Percentiles rank a stretch among this genome's conserved stretches.
These are phyloP conservation scores for Populus tremula DNA, from an alignment of 345 rosid genomes.

Conservation along the genomic window DNA sequence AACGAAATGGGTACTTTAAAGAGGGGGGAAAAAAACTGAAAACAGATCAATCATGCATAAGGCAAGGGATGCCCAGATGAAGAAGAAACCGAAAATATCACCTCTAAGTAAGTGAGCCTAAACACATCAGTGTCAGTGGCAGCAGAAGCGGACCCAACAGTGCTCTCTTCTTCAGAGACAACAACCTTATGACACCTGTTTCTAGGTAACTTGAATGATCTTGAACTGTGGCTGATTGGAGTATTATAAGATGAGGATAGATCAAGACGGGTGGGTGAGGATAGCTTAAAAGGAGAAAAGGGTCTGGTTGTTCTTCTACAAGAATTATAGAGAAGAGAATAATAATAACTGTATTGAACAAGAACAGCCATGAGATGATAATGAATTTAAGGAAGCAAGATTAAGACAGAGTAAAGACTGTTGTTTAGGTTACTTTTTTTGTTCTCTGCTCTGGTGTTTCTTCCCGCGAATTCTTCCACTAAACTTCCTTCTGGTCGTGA, in stretches of 20 bases:
- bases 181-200: slow-evolving; percentile 28
- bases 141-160: slow-evolving; percentile 45
- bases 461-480: slow-evolving; percentile 14
- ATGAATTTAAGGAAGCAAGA: too few relatives aligned
- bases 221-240: slow-evolving; percentile 16
- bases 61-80: slow-evolving; percentile 2
- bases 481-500: background rate
- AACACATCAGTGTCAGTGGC: slow-evolving; percentile 48
- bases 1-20: background rate
- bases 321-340: slow-evolving; percentile 25
- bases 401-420: background rate
- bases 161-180: slow-evolving; percentile 61
- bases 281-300: slow-evolving; percentile 11
- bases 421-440: background rate
- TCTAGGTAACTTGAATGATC: slow-evolving; percentile 30
- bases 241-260: slow-evolving; percentile 2
- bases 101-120: slow-evolving; percentile 86
- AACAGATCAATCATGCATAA: background rate
- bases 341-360: slow-evolving; percentile 26
- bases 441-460: background rate
- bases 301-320: slow-evolving; percentile 17
- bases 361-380: slow-evolving; percentile 29
- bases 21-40: slow-evolving; percentile 6
- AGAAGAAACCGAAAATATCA: slow-evolving; percentile 3
- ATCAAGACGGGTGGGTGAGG: slow-evolving; percentile 22